These are phyloP conservation scores for Plasmodium blacklocki DNA, from an alignment of 169 alveolate species.

Conservation along the genomic window DNA sequence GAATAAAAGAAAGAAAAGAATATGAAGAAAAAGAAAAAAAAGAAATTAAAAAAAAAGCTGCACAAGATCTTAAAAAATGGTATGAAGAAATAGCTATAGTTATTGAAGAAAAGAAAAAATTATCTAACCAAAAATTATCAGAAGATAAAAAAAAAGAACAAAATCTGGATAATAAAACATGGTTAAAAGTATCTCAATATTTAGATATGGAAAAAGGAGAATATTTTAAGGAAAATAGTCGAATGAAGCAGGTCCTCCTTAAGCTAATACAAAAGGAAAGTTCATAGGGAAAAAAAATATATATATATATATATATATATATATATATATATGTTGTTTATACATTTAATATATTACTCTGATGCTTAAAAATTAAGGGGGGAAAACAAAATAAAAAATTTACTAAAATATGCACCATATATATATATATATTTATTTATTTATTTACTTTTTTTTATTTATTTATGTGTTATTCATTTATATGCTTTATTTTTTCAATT, in stretches of 20 bases:
- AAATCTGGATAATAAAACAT: constrained; percentile 52
- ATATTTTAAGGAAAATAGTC: constrained; percentile 61
- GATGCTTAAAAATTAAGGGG: too few species aligned
- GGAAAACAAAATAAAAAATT: too few species aligned
- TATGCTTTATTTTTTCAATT: too few species aligned
- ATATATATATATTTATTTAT: not conserved
- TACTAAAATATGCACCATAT: not conserved
- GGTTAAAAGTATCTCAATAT: constrained; percentile 62
- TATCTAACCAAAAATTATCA: constrained; percentile 35
- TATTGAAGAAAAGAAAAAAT: constrained; percentile 61
- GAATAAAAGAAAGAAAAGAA: constrained; percentile 69
- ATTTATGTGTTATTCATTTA: too few species aligned
- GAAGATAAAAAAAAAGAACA: constrained; percentile 72
- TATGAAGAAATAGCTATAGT: constrained; percentile 69
- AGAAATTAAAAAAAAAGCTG: constrained; percentile 71
- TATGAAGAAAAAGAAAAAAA: constrained; percentile 62
- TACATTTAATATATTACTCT: too few species aligned
- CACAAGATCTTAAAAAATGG: constrained; percentile 69
- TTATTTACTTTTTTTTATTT: too few species aligned
- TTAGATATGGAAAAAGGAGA: constrained; percentile 62
- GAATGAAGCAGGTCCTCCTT: constrained; percentile 61
- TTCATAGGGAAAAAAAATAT: constrained; percentile 10
- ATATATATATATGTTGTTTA: too few species aligned
- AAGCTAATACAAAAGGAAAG: constrained; percentile 48
- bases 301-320: not conserved